These are phyloP conservation scores for Parathielavia appendiculata DNA, from an alignment of 495 filamentous ascomycete species.

Conservation along the genomic window DNA sequence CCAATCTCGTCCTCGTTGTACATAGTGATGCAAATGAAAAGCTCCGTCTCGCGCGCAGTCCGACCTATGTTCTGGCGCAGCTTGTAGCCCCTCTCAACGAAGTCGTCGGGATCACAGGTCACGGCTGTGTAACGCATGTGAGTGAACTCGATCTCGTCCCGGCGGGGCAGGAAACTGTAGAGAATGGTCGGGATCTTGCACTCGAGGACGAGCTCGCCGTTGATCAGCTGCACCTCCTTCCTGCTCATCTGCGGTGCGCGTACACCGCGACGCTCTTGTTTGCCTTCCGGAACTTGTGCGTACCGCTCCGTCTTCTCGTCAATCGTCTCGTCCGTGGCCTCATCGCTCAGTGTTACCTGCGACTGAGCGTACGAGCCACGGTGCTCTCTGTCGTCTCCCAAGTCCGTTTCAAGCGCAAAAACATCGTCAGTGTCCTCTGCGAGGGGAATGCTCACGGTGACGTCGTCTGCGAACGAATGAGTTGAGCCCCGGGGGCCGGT, in stretches of 20 bases:
- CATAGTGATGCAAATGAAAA: slow-evolving; percentile 98
- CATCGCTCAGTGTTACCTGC: slow-evolving; percentile 41
- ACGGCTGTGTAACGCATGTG: slow-evolving; percentile 99
- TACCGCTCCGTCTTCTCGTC: slow-evolving; percentile 64
- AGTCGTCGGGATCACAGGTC: slow-evolving; percentile 97
- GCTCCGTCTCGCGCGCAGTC: slow-evolving; percentile 87
- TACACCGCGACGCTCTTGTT: slow-evolving; percentile 78
- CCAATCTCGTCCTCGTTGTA: slow-evolving; percentile 97
- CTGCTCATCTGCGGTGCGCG: slow-evolving; percentile 82
- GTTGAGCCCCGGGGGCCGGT: slow-evolving; percentile 28
- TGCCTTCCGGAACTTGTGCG: slow-evolving; percentile 77
- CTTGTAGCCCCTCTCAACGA: slow-evolving; percentile 80
- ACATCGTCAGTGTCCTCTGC: slow-evolving; percentile 61
- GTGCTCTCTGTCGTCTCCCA: slow-evolving; percentile 37
- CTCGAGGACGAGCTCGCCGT: slow-evolving; percentile 94
- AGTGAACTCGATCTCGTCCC: slow-evolving; percentile 94
- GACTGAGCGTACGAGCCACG: slow-evolving; percentile 63
- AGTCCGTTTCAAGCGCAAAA: slow-evolving; percentile 60
- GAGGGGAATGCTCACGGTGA: slow-evolving; percentile 57
- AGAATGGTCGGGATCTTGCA: slow-evolving; percentile 98
- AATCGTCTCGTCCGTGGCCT: slow-evolving; percentile 39
- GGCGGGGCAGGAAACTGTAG: slow-evolving; percentile 85
- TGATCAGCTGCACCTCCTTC: slow-evolving; percentile 92
- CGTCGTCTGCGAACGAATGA: slow-evolving; percentile 44
- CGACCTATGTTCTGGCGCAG: slow-evolving; percentile 88